A percentile compares a stretch with the other conserved stretches of the same genome.
These are phyloP conservation scores for Pyronema omphalodes DNA, from an alignment of 495 filamentous ascomycete genomes.

Conservation along the genomic window DNA sequence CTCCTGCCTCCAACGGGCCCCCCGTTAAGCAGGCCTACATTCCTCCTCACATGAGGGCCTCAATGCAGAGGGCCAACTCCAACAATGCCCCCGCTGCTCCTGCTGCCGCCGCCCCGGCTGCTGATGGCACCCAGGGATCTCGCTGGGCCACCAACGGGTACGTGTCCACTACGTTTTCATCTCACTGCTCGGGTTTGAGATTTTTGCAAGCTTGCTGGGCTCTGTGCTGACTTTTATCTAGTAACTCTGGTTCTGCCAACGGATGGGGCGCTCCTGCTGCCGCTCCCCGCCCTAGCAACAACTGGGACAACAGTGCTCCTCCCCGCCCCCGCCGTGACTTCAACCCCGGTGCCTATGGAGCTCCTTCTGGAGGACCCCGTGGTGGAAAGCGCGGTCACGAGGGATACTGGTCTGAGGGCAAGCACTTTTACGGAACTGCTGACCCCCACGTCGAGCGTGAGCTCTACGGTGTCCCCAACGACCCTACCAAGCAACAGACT, in stretches of 20 bases:
- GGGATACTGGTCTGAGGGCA: conserved; percentile 88
- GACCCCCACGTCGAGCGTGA: conserved; percentile 87
- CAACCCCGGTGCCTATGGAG: conserved; percentile 16
- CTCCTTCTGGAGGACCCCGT: conserved; percentile 14
- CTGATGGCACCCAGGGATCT: conserved; percentile 20
- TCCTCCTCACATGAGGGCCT: conserved; percentile 72
- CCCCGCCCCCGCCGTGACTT: conserved; percentile 18
- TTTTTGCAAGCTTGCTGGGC: no score
- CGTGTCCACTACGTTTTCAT: conserved; percentile 8
- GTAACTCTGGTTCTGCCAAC: conserved; percentile 34
- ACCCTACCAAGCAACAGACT: conserved; percentile 82
- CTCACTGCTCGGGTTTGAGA: not conserved
- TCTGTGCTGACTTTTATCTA: conserved; percentile 23
- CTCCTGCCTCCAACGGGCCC: conserved; percentile 52
- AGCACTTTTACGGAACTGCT: conserved; percentile 75
- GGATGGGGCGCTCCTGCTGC: conserved; percentile 58
- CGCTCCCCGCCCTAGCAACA: conserved; percentile 18
- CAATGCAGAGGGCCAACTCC: conserved; percentile 19
- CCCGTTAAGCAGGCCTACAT: conserved; percentile 64
- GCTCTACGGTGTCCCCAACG: conserved; percentile 83
- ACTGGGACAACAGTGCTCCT: conserved; percentile 18
- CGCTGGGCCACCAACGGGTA: conserved; percentile 28
- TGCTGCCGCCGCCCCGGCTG: conserved; percentile 24
- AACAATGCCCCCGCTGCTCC: conserved; percentile 25
- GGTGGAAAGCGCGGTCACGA: conserved; percentile 49